phyloP scores from a whole-genome alignment of 2,329 filamentous ascomycete genomes.

The Teratosphaeria gauchensis region DNA sequence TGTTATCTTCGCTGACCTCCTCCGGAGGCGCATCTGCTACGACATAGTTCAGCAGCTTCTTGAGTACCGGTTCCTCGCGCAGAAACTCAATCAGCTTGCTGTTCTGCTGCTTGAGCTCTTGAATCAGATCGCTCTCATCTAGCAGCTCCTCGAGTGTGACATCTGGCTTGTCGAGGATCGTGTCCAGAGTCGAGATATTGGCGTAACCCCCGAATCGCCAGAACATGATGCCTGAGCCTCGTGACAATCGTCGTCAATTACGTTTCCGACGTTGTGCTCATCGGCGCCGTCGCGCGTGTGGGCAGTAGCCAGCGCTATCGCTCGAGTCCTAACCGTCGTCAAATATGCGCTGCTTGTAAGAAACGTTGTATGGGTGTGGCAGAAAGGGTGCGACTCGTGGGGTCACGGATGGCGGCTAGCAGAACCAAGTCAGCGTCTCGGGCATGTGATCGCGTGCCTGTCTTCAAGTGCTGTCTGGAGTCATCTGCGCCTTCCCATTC shows the following conservation, averaged over 20 bases:
- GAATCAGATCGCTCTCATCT: conserved; percentile 90
- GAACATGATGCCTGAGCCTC: conserved; percentile 68
- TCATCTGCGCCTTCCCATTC: background rate
- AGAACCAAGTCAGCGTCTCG: background rate
- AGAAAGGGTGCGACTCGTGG: background rate
- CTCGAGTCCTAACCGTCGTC: background rate
- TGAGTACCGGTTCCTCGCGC: conserved; percentile 74
- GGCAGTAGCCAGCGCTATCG: background rate
- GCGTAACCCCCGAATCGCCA: conserved; percentile 99
- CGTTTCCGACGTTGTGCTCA: background rate
- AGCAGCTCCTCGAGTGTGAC: conserved; percentile 92
- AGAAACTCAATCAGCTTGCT: conserved; percentile 94
- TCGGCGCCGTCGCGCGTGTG: background rate
- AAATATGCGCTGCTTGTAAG: background rate
- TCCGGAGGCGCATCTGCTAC: conserved; percentile 60
- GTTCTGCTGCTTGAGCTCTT: conserved; percentile 97
- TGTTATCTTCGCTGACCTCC: conserved; percentile 15
- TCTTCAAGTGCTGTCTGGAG: background rate
- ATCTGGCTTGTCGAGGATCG: conserved; percentile 88
- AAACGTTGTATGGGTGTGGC: background rate
- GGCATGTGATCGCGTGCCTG: background rate
- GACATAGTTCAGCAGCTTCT: conserved; percentile 83
- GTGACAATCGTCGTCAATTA: background rate
- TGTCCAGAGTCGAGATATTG: conserved; percentile 93
- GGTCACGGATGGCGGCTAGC: background rate